Evolutionary conservation across 2,329 filamentous ascomycete genomes (phyloP).

Genomic region (Lizonia empirigonia): DNA sequence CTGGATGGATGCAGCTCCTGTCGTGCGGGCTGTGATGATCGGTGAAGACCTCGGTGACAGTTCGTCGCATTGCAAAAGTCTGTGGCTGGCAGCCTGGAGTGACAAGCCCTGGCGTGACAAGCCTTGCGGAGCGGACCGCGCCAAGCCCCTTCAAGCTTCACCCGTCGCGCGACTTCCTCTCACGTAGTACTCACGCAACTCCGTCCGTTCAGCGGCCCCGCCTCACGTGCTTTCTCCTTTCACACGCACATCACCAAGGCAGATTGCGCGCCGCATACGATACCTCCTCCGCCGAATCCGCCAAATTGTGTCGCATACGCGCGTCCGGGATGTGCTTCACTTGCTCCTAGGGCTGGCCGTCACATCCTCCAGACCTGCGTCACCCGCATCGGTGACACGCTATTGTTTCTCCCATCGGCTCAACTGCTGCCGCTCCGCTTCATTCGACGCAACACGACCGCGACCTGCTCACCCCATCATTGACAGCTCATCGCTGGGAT

Average conservation of each 20-base stretch:
- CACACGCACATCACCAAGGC: not conserved
- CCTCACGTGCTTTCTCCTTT: slow-evolving; percentile 2
- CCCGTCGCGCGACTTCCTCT: slow-evolving; percentile 33
- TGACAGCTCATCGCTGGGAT: slow-evolving; percentile 18
- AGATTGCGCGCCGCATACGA: not conserved
- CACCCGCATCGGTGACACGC: slow-evolving; percentile 36
- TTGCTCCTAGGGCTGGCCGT: slow-evolving; percentile 40
- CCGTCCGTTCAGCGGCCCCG: not conserved
- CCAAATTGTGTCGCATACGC: slow-evolving; percentile 29
- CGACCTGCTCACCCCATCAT: slow-evolving; percentile 16
- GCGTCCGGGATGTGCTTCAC: slow-evolving; percentile 38
- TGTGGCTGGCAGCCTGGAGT: too few species aligned
- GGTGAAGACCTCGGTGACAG: slow-evolving; percentile 13
- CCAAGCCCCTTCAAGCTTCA: slow-evolving; percentile 22
- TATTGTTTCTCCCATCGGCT: slow-evolving; percentile 28
- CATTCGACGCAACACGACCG: slow-evolving; percentile 16
- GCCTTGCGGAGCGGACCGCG: slow-evolving; percentile 17
- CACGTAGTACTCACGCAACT: not conserved
- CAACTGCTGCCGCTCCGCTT: slow-evolving; percentile 16
- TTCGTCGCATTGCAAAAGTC: not conserved
- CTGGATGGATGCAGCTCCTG: slow-evolving; percentile 18
- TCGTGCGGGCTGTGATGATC: slow-evolving; percentile 9
- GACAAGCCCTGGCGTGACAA: too few species aligned
- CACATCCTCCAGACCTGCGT: slow-evolving; percentile 33
- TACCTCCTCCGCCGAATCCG: not conserved